A percentile compares a stretch with the other conserved stretches of the same genome.
Evolutionary conservation across 352 stramenopile genomes (phyloP).

Genomic region (Globisporangium echinulatum): DNA sequence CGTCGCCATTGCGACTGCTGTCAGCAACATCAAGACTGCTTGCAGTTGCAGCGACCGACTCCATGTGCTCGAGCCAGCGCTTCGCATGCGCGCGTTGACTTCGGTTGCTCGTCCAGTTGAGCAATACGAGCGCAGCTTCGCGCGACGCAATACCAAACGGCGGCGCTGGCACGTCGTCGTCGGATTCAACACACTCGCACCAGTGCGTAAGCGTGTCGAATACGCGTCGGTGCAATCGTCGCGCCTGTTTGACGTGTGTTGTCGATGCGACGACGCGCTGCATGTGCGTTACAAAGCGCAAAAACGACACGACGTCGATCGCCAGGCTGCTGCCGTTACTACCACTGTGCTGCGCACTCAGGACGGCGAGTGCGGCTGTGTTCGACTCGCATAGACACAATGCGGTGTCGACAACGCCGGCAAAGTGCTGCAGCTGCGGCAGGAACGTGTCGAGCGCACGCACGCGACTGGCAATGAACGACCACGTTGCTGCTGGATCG

Average conservation of each 20-base stretch:
- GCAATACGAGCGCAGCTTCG: conserved; percentile 46
- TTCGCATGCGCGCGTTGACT: conserved; percentile 27
- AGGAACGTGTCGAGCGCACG: conserved; percentile 32
- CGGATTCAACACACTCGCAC: conserved; percentile 26
- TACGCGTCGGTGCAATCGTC: conserved; percentile 24
- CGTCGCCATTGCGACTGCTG: background rate
- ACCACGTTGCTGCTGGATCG: background rate
- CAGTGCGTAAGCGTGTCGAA: conserved; percentile 35
- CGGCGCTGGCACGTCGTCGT: conserved; percentile 23
- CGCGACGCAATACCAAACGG: conserved; percentile 50
- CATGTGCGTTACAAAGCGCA: conserved; percentile 17
- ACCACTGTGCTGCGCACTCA: conserved; percentile 18
- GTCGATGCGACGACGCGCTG: conserved; percentile 7
- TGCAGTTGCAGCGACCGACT: conserved; percentile 8
- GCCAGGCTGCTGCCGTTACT: conserved; percentile 10
- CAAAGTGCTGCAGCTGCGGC: conserved; percentile 29
- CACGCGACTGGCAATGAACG: conserved; percentile 14
- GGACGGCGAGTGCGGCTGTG: conserved; percentile 13
- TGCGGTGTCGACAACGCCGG: conserved; percentile 20
- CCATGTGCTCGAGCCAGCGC: conserved; percentile 46
- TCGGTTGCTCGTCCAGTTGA: conserved; percentile 48
- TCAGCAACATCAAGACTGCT: too few species aligned
- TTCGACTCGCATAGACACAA: conserved; percentile 36
- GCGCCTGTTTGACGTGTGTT: conserved; percentile 18
- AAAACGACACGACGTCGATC: conserved; percentile 13